Percentiles rank a stretch among this genome's conserved stretches.
Evolutionary conservation across 805 yeast species (phyloP).

Genomic region (Lipomyces orientalis): DNA sequence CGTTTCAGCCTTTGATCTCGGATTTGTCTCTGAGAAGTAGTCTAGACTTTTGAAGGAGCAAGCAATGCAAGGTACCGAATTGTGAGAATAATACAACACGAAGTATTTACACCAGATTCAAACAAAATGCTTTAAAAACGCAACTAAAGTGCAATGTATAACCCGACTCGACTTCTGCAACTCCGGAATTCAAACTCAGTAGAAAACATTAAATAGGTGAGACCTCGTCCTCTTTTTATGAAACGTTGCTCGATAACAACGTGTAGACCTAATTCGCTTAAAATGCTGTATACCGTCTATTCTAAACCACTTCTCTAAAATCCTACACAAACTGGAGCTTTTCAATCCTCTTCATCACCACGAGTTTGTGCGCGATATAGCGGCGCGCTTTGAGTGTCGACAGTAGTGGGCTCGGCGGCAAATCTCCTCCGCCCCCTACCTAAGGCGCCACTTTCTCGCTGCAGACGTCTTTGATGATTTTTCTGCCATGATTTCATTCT

Average conservation of each 20-base stretch:
- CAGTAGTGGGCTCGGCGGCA: conserved; percentile 3
- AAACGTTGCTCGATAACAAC: neutral
- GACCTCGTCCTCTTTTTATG: neutral
- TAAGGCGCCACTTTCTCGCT: neutral
- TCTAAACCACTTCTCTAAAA: neutral
- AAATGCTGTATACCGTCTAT: neutral
- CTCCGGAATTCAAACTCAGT: neutral
- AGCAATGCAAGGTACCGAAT: neutral
- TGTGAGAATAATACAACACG: neutral
- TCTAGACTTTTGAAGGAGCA: neutral
- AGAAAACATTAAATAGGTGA: neutral
- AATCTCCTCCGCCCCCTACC: neutral
- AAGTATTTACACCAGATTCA: too few relatives aligned
- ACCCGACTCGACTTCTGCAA: neutral
- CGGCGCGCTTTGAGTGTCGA: conserved; percentile 15
- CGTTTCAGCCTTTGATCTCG: neutral
- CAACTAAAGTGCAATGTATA: too few relatives aligned
- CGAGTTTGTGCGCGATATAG: conserved; percentile 8
- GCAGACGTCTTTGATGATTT: conserved; percentile 15
- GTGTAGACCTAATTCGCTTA: neutral
- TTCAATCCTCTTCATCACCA: neutral
- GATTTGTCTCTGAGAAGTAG: neutral
- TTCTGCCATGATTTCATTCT: conserved; percentile 31
- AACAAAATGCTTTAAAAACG: too few relatives aligned
- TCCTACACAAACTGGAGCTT: neutral